Evolutionary conservation across 1,284 basidiomycete genomes (phyloP).

Genomic region (Sporisorium exsertum): DNA sequence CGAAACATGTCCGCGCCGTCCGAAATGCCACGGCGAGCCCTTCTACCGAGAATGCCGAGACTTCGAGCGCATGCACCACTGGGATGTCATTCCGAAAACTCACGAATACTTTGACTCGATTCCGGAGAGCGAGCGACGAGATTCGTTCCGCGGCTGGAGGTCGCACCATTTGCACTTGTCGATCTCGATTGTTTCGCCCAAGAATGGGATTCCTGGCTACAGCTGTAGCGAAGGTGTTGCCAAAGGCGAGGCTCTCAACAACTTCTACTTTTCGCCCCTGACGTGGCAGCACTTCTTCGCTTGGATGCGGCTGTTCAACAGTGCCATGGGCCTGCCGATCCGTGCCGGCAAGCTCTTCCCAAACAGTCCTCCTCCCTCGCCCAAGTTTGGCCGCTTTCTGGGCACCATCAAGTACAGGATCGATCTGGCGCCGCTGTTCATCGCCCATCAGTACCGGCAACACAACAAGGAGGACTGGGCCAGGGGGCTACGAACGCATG

Average conservation of each 20-base stretch:
- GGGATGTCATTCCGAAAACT: conserved; percentile 79
- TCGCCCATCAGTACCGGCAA: conserved; percentile 89
- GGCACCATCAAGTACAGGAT: conserved; percentile 94
- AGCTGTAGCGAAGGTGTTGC: conserved; percentile 19
- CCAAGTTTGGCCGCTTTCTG: conserved; percentile 88
- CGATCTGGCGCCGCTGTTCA: conserved; percentile 80
- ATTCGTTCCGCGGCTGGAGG: conserved; percentile 89
- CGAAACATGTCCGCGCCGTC: conserved; percentile 74
- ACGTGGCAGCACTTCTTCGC: conserved; percentile 90
- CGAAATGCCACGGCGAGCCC: conserved; percentile 75
- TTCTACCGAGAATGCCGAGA: conserved; percentile 84
- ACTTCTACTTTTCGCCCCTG: conserved; percentile 87
- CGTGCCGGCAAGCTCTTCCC: conserved; percentile 87
- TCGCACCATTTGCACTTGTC: conserved; percentile 96
- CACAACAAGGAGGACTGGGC: conserved; percentile 81
- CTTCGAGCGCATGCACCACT: conserved; percentile 86
- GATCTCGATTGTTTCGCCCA: conserved; percentile 80
- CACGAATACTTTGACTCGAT: conserved; percentile 70
- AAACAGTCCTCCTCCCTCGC: conserved; percentile 78
- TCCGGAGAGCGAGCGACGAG: conserved; percentile 69
- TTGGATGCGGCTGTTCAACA: conserved; percentile 89
- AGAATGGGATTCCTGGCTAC: conserved; percentile 62
- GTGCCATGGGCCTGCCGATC: conserved; percentile 83
- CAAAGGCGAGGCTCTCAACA: conserved; percentile 72
- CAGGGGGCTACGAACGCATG: conserved; percentile 80